Base-by-base conservation (phyloP, 176 grass and related monocot genomes). In the Bolboschoenus planiculmis region DNA sequence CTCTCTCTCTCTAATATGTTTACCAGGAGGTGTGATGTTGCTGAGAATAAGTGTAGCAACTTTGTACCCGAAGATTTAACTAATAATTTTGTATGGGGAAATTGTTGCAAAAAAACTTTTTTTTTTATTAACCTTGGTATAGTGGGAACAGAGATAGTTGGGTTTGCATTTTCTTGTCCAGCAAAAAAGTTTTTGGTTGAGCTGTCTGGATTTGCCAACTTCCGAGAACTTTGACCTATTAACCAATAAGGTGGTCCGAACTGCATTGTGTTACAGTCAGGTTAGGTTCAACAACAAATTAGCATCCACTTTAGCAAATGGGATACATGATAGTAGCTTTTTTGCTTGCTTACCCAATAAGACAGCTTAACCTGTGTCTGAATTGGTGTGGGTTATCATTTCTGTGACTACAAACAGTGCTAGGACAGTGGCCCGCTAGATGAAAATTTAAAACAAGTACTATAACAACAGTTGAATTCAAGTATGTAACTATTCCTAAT, bases 261-360 rank as follows among this genome's bases (percentile, higher is more conserved):
- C 68, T 46, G 37, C 39, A 73, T 72, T 46, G 21, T 26, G n/a
- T n/a, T n/a, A n/a, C 50, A 53, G 39, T 26, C n/a, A 26, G 67
- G 39, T 73, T 73, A 46, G 40, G 68, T 46, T 73, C 68, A 73
- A 10, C 40, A 24, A 73, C 10, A 44, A 43, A 14, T 73, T 20
- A 73, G 21, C 68, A 73, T 46, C 61, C 61, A 34, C 30, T 7
- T 64, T 64, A 73, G 40, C 68, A 23, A 73, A 73, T 73, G 68
- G 46, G 7, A 46, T 46, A 47, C n/a, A 13, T 27, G 16, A n/a
- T 21, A 27, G 23, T 47, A 20, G 21, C 0, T 23, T 16, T 29
- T 46, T 8, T 73, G 39, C 68, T 14, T 27, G 67, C 9, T 4
- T 73, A 47, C n/a, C 40, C 63, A 67, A 37, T 37, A 36, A 36